Evolutionary conservation across 2,329 filamentous ascomycete species (phyloP).

Genomic region (Penicillium olsonii): DNA sequence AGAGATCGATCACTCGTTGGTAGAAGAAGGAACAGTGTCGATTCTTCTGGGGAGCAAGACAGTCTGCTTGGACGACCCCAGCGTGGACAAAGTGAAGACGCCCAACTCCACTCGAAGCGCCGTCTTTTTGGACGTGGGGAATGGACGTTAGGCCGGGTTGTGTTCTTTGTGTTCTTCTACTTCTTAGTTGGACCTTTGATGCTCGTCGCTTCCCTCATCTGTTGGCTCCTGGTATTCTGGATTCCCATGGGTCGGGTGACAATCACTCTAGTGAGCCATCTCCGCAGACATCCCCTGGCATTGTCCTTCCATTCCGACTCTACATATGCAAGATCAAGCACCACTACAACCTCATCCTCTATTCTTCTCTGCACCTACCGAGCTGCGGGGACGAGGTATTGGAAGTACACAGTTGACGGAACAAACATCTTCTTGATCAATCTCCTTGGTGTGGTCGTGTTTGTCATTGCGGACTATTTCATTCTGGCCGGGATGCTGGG

Average conservation of each 20-base stretch:
- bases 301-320: constrained; percentile 89
- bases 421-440: constrained; percentile 99
- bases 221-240: constrained; percentile 96
- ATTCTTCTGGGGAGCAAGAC: constrained; percentile 85
- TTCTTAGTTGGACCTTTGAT: constrained; percentile 83
- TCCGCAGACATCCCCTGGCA: constrained; percentile 88
- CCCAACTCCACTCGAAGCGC: constrained; percentile 64
- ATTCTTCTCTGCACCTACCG: constrained; percentile 96
- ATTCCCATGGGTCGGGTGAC: constrained; percentile 99
- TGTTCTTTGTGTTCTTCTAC: constrained; percentile 97
- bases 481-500: constrained; percentile 71
- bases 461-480: constrained; percentile 91
- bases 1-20: constrained; percentile 78
- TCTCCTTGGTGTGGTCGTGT: constrained; percentile 86
- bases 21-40: constrained; percentile 81
- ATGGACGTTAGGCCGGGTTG: constrained; percentile 91
- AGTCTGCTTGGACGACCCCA: constrained; percentile 74
- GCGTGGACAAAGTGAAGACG: constrained; percentile 50
- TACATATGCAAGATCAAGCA: constrained; percentile 68
- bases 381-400: constrained; percentile 90
- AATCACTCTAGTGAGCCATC: constrained; percentile 82
- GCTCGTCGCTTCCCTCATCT: constrained; percentile 81
- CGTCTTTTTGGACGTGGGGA: constrained; percentile 91
- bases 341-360: constrained; percentile 73
- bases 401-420: constrained; percentile 98